Evolutionary conservation across 192 early-diverging fungal species (phyloP), one percentile per base, ranked within the genome.

Genomic region (Coemansia sp.): DNA sequence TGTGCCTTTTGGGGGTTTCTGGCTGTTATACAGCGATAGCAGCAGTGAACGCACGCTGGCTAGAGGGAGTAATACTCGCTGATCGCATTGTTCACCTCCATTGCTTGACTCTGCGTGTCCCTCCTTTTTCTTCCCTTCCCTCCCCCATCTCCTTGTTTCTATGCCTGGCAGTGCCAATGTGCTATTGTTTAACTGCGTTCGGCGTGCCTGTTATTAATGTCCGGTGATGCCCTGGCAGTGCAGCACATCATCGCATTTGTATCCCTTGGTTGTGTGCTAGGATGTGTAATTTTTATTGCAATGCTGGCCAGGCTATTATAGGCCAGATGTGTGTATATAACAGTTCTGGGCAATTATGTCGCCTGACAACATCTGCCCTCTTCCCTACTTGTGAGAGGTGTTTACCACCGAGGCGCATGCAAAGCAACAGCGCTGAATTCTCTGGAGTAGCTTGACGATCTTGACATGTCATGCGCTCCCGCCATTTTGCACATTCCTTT

Each of bases 21-120:
- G 17, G 57, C 57, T 31, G 29, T 58, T 59, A n/a, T 59, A 8
- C 31, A 14, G 39, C 14, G 39, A 46, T 17, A 14, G 57, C 30
- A 29, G n/a, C 31, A 59, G 30, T 32, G 29, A 30, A 21, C 33
- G 31, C 39, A 17, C 5, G 19, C 29, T 9, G n/a, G 57, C 9
- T n/a, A 27, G 19, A 22, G 57, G 59, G 24, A 60, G 21, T 11
- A 42, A 42, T 60, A 21, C 23, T 29, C 32, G 62, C 62, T 64
- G 62, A 64, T 64, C 62, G 52, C 62, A 64, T 64, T 64, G 62
- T 64, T 54, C 62, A 5, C 55, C 55, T 19, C 22, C 55, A 57
- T 19, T 58, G 57, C 39, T 30, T 33, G 57, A 21, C 33, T 33
- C 57, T 58, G 57, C 29, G 27, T 27, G 32, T 57, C 56, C 27